These are phyloP conservation scores for Prorocentrum cordatum DNA, from an alignment of 169 alveolate species.

Conservation along the genomic window DNA sequence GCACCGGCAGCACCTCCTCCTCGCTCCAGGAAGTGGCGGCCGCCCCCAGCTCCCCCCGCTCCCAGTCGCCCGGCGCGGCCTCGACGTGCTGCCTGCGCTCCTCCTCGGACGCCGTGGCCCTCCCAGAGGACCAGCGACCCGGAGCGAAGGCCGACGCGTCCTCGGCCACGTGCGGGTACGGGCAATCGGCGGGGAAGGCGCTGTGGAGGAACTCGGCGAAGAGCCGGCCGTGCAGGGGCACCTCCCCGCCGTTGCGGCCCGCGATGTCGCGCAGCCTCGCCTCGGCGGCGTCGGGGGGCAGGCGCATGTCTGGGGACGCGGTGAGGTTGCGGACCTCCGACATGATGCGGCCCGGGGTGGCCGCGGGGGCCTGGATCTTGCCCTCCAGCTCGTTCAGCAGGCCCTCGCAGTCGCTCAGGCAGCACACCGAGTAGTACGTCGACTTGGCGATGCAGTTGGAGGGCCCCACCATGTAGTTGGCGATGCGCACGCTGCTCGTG, in stretches of 20 bases:
- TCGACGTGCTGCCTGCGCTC: not conserved
- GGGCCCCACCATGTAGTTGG: conserved; percentile 36
- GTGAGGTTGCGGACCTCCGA: not conserved
- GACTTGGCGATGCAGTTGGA: conserved; percentile 49
- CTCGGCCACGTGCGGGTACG: not conserved
- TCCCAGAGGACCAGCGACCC: not conserved
- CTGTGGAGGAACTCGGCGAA: conserved; percentile 31
- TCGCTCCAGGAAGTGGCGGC: not conserved
- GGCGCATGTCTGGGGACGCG: not conserved
- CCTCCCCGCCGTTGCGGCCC: conserved; percentile 15
- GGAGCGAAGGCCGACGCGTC: conserved; percentile 12
- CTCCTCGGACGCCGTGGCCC: not conserved
- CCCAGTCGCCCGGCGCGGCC: not conserved
- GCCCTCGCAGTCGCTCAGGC: conserved; percentile 48
- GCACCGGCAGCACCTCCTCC: conserved; percentile 15
- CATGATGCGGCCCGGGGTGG: not conserved
- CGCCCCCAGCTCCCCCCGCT: not conserved
- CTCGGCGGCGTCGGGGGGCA: not conserved
- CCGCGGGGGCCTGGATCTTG: conserved; percentile 21
- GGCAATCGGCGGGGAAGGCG: conserved; percentile 55
- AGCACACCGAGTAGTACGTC: conserved; percentile 56
- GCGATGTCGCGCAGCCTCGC: conserved; percentile 11
- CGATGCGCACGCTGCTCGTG: not conserved
- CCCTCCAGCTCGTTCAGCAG: conserved; percentile 45
- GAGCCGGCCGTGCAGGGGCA: conserved; percentile 35